Evolutionary conservation across 306 rosid genomes (phyloP), one percentile per base, ranked within the genome.

Genomic region (Rosa lucieae): DNA sequence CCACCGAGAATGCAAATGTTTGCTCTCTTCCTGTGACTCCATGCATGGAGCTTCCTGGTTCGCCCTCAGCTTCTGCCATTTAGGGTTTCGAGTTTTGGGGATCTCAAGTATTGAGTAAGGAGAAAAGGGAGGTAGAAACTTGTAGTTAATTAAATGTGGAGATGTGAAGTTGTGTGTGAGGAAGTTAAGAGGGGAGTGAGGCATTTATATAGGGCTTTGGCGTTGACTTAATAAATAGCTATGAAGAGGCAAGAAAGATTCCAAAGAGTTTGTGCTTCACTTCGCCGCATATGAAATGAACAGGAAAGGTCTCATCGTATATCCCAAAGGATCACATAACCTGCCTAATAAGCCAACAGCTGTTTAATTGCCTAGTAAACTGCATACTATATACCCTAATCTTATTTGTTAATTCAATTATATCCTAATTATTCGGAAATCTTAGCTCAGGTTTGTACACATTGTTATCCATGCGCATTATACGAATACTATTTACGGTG

Each of bases 31-130:
- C 98, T 0, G 97, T 94, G 1, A 92, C 98, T 81, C 97, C 98
- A 81, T 92, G 97, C 97, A 94, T 94, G 83, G 98, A 94, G 92
- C 94, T 92, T 70, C 97, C 97, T 9, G 98, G 97, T 29, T 90
- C 87, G 1, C 94, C 97, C 10, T 88, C 89, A 12, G 75, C 48
- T 1, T 83, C 85, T 14, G 51, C 78, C 95, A 90, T 47, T 42
- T n/a, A 12, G 14, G 40, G 32, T 13, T 52, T 12, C 6, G 8
- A 12, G 6, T 17, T 17, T 21, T 37, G 10, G 6, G 29, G 39
- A 37, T 66, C 70, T 32, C 46, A 44, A 29, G 10, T 63, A 63
- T 63, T 5, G 67, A 59, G 67, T 8, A 62, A 5, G 67, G 21
- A 6, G 70, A 14, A 32, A 32, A 32, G 43, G 10, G n/a, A 6